A percentile compares a stretch with the other conserved stretches of the same genome.
phyloP scores from a whole-genome alignment of 2,329 filamentous ascomycete genomes.

The Beauveria sp. region DNA sequence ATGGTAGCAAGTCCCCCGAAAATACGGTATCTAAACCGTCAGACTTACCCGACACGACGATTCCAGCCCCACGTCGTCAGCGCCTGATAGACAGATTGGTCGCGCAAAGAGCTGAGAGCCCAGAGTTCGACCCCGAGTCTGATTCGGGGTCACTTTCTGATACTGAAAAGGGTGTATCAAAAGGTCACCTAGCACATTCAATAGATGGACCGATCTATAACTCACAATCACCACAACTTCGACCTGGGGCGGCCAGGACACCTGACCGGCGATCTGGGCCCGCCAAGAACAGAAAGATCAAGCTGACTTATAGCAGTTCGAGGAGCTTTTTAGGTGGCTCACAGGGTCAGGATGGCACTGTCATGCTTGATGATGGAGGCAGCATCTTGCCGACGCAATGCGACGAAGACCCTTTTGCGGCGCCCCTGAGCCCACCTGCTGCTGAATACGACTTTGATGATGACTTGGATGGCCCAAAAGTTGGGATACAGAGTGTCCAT shows the following conservation, averaged over 20 bases:
- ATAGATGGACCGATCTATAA: not conserved
- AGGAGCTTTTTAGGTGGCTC: conserved; percentile 23
- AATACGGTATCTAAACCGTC: not conserved
- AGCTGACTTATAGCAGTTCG: conserved; percentile 28
- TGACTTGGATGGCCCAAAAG: conserved; percentile 30
- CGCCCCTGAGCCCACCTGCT: conserved; percentile 9
- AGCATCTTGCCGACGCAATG: not conserved
- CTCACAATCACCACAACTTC: conserved; percentile 1
- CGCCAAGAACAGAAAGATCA: conserved; percentile 24
- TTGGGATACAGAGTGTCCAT: conserved; percentile 55
- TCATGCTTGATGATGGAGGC: conserved; percentile 1
- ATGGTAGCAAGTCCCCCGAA: not conserved
- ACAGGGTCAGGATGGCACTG: conserved; percentile 16
- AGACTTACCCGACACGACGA: not conserved
- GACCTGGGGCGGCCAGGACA: conserved; percentile 13
- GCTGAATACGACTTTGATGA: conserved; percentile 24
- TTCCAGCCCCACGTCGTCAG: not conserved
- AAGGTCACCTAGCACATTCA: not conserved
- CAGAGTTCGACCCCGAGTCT: conserved; percentile 19
- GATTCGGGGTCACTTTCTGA: conserved; percentile 13
- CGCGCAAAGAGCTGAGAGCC: conserved; percentile 30
- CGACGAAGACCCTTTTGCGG: not conserved
- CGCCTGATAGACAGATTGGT: conserved; percentile 37
- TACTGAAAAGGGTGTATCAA: not conserved
- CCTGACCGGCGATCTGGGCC: conserved; percentile 20